Evolutionary conservation across 139 green algal genomes (phyloP).

Genomic region (Volvox reticuliferus): DNA sequence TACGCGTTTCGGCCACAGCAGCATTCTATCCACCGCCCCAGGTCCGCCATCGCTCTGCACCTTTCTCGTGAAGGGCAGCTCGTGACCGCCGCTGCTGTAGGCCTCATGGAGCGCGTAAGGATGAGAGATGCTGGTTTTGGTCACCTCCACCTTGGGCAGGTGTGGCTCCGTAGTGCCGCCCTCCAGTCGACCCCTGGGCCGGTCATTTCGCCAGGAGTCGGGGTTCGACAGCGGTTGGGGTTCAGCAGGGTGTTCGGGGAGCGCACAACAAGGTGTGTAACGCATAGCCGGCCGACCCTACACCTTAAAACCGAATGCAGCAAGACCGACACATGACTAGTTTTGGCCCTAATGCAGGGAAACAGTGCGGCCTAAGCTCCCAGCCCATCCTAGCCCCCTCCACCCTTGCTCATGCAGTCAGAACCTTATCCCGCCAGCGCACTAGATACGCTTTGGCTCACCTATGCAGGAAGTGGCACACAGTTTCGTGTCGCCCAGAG

Average conservation of each 20-base stretch:
- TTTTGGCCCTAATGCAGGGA: no score
- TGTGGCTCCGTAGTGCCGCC: slow-evolving; percentile 64
- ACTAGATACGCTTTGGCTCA: not conserved
- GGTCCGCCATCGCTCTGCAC: not conserved
- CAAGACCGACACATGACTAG: no score
- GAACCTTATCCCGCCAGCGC: no score
- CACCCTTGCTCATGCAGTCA: no score
- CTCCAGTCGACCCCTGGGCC: slow-evolving; percentile 59
- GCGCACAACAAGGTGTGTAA: no score
- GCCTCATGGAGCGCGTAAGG: slow-evolving; percentile 64
- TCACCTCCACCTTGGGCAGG: slow-evolving; percentile 56
- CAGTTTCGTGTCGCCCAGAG: slow-evolving; percentile 45
- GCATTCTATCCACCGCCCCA: not conserved
- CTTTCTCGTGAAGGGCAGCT: slow-evolving; percentile 48
- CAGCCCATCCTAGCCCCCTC: no score
- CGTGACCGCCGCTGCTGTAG: slow-evolving; percentile 40
- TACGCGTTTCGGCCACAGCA: not conserved
- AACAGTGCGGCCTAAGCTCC: no score
- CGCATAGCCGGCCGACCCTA: no score
- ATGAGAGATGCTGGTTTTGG: slow-evolving; percentile 55
- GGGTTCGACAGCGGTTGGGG: not conserved
- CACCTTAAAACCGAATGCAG: no score
- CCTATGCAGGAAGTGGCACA: slow-evolving; percentile 61
- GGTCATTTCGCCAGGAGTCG: not conserved
- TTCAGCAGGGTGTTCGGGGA: no score